A percentile compares a stretch with the other conserved stretches of the same genome.
phyloP scores from a whole-genome alignment of 2,329 filamentous ascomycete species.

The Alternaria consortialis region DNA sequence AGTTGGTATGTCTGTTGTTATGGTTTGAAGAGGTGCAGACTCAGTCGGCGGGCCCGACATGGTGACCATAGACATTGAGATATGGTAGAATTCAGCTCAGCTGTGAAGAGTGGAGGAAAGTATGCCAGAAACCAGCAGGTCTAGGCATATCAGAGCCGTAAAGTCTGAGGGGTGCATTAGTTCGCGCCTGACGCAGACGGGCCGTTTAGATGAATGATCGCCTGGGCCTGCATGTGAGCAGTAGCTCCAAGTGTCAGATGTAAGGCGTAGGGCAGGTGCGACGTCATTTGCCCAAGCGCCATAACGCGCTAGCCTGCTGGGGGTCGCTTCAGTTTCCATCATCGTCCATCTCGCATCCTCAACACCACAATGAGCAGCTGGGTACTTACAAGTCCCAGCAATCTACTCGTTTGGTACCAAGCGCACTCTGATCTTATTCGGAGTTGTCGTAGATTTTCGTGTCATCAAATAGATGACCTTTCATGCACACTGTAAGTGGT shows the following conservation, averaged over 20 bases:
- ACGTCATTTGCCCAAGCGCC: slow-evolving; percentile 21
- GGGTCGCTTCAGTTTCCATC: not conserved
- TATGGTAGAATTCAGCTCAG: slow-evolving; percentile 13
- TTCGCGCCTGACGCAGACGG: slow-evolving; percentile 24
- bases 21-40: slow-evolving; percentile 31
- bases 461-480: not conserved
- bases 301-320: not conserved
- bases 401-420: not conserved
- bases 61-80: slow-evolving; percentile 6
- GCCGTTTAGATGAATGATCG: slow-evolving; percentile 28
- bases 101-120: slow-evolving; percentile 15
- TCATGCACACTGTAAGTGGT: not conserved
- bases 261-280: slow-evolving; percentile 10
- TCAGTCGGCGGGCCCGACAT: slow-evolving; percentile 11
- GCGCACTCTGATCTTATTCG: not conserved
- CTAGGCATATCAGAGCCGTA: slow-evolving; percentile 10
- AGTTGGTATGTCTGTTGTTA: slow-evolving; percentile 53
- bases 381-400: not conserved
- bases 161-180: slow-evolving; percentile 32
- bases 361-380: not conserved
- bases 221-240: slow-evolving; percentile 26
- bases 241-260: slow-evolving; percentile 22
- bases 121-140: not conserved
- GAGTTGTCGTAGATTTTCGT: not conserved
- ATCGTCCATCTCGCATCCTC: not conserved